Percentiles rank a stretch among this genome's conserved stretches.
Conservation (phyloP, 2,329 filamentous ascomycete species). For the Cytospora piceicola region DNA sequence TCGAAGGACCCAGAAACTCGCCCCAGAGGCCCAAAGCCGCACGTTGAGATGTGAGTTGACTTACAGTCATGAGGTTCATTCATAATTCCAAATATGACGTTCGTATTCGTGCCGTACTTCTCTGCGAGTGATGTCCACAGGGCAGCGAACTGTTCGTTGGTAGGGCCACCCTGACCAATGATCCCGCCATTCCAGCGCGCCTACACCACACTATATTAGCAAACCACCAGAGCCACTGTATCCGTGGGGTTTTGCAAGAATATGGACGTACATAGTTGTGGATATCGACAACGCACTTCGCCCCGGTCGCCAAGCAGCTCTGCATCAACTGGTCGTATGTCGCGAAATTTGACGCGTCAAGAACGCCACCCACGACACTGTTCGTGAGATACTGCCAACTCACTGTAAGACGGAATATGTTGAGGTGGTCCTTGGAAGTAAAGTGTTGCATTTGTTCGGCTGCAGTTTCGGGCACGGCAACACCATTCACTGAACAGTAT, state of each 20-base stretch:
- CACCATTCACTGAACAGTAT: constrained; percentile 40
- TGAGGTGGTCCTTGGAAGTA: constrained; percentile 55
- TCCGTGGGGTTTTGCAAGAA: not conserved
- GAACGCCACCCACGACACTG: constrained; percentile 45
- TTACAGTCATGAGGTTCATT: constrained; percentile 63
- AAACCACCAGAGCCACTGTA: accelerated
- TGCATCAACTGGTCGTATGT: constrained; percentile 56
- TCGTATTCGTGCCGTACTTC: constrained; percentile 57
- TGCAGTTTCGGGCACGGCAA: constrained; percentile 32
- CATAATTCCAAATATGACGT: constrained; percentile 67
- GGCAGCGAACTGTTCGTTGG: constrained; percentile 56
- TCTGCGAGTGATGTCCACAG: constrained; percentile 61
- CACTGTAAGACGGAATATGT: constrained; percentile 59
- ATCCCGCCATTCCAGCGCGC: constrained; percentile 63
- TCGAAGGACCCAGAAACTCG: not conserved
- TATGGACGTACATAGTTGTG: constrained; percentile 38
- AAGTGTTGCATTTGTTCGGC: constrained; percentile 61
- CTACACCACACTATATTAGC: not conserved
- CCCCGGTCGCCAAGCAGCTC: constrained; percentile 52
- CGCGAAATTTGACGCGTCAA: constrained; percentile 47
- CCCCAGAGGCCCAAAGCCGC: not conserved
- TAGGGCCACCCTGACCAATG: constrained; percentile 64
- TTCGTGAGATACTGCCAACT: constrained; percentile 57
- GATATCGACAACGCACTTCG: constrained; percentile 53
- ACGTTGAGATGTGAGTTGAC: not conserved